Evolutionary conservation across 495 filamentous ascomycete species (phyloP).

Genomic region (Lasiosphaeriaceae sp.): DNA sequence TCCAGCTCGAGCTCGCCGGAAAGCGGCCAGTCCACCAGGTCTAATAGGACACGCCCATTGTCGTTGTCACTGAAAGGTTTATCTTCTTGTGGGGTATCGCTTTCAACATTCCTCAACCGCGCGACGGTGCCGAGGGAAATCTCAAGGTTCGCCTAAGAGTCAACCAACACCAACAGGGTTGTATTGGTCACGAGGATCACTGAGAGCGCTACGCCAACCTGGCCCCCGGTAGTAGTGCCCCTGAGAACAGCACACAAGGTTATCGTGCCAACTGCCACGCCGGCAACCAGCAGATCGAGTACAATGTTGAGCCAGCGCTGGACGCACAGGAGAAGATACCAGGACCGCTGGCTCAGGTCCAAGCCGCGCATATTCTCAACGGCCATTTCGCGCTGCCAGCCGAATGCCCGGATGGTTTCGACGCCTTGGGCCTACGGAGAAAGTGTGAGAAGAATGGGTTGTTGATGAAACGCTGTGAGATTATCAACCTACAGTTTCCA

Average conservation of each 20-base stretch:
- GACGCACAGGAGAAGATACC: constrained; percentile 40
- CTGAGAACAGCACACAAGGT: constrained; percentile 31
- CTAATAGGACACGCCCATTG: too few relatives aligned
- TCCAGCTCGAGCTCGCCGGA: constrained; percentile 26
- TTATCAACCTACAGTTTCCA: constrained; percentile 37
- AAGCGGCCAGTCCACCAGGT: constrained; percentile 29
- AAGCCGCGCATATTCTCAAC: constrained; percentile 22
- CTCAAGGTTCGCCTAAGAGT: constrained; percentile 46
- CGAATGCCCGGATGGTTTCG: constrained; percentile 45
- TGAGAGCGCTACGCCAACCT: constrained; percentile 28
- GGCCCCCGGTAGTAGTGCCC: constrained; percentile 25
- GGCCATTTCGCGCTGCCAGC: constrained; percentile 29
- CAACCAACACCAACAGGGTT: constrained; percentile 30
- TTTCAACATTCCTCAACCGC: constrained; percentile 38
- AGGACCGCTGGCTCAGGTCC: constrained; percentile 36
- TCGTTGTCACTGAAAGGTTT: constrained; percentile 10
- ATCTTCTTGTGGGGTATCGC: constrained; percentile 31
- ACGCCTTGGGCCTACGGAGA: constrained; percentile 27
- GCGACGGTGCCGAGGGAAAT: constrained; percentile 50
- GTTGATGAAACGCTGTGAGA: not conserved
- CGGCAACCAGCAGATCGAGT: constrained; percentile 38
- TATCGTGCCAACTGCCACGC: constrained; percentile 41
- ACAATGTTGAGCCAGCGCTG: constrained; percentile 45
- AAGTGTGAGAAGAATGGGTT: constrained; percentile 3
- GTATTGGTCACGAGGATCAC: constrained; percentile 28